Base-by-base conservation (phyloP, 192 early-diverging fungal genomes). In the Backusella tuberculispora region DNA sequence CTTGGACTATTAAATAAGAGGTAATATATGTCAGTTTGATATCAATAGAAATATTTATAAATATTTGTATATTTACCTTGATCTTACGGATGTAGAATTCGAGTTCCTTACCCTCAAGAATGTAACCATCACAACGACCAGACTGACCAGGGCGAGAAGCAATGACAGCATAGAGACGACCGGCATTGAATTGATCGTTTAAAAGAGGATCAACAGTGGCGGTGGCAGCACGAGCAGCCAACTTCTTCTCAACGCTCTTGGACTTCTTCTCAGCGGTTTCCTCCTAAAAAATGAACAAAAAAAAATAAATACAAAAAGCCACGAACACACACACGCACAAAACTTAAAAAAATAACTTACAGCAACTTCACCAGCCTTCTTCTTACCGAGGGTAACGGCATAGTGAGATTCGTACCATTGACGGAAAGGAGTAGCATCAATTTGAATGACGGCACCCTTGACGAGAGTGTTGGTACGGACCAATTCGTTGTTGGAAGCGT, bases 361-460 rank as follows among this genome's bases (percentile, higher is more conserved):
- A 74, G 64, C 76, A 41, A 74, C 84, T 69, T 84, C 83, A 85
- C 89, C 91, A 74, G 83, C 89, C 84, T 87, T 87, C 89, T 92
- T 93, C 82, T 93, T 92, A 87, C 97, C 95, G 66, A 98, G 85
- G 68, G 91, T 81, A 79, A 88, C 75, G 76, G 93, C 98, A 83
- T 98, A 99, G 92, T 98, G 96, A 77, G 93, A 85, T 89, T 99
- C 98, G 89, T 95, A 98, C 97, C 97, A 99, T 85, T 99, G 97
- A 80, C 97, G 93, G 96, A 98, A 99, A 70, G 98, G 98, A 74
- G 96, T 95, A 73, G 97, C 98, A 87, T 99, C 98, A 76, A 99
- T 93, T 85, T 99, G 95, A 74, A 99, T 91, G 75, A 99, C 94
- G 69, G 93, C 91, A 77, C 96, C 95, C 94, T 99, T 99, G 66